Evolutionary conservation across 2,329 filamentous ascomycete species (phyloP), one percentile per base, ranked within the genome.

Genomic region (Catunica adiposa): DNA sequence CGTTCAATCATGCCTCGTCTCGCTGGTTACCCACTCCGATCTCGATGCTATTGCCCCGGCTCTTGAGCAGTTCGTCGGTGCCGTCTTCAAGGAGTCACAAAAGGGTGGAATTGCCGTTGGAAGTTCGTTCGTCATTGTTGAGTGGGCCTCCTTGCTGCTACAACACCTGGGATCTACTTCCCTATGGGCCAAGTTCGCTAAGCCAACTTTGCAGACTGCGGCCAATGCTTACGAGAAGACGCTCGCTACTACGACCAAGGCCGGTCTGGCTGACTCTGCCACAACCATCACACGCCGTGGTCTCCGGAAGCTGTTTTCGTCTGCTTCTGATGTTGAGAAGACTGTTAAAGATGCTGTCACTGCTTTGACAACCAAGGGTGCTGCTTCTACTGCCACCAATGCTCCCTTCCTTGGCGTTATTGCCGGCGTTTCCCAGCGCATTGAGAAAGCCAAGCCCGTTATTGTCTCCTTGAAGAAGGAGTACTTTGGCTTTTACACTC

Each of bases 91-190:
- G 31, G 90, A 98, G 68, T 79, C 83, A 14, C 75, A 78, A 60
- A 96, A 94, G 67, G 71, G 77, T 17, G 82, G 80, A 60, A 82
- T 97, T 63, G 87, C 90, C 31, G 72, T 84, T 15, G 79, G 77
- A 46, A 94, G 82, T 68, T 86, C 89, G 3, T 94, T 96, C 66
- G 87, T 94, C 51, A 73, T 98, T 62, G 76, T 92, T 14, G 87
- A 95, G 67, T 98, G 90, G 90, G 88, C 82, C 67, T 85, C 84
- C 58, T 68, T 90, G 57, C 70, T 96, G 53, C 77, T 95, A 62
- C 82, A 89, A 63, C 76, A 83, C 57, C 73, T 89, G 25, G 78
- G 78, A 31, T 75, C 75, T 51, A 78, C 77, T 15, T 65, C 75
- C 8, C 67, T 78, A 46, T 89, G 82, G 83, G 76, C 79, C 53